Evolutionary conservation across 208 protist genomes (phyloP).

Genomic region (Acanthamoeba sp.): DNA sequence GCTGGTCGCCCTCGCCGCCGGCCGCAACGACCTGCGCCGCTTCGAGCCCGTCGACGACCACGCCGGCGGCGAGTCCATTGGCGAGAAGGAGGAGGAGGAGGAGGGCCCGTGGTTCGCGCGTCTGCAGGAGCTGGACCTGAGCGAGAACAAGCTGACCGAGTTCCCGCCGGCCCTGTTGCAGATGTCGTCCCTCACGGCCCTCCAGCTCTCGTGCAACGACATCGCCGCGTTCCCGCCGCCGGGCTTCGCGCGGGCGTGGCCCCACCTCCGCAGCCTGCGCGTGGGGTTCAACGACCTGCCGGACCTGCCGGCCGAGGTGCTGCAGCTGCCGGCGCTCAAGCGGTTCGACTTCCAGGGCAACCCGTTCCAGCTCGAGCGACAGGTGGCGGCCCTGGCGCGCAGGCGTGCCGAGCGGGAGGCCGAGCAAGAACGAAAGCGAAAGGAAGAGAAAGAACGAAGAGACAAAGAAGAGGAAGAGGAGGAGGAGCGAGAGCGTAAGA

Average conservation of each 20-base stretch:
- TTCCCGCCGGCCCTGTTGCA: not conserved
- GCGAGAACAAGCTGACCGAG: constrained; percentile 52
- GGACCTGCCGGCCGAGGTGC: not conserved
- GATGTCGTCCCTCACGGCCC: not conserved
- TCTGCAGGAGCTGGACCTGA: constrained; percentile 46
- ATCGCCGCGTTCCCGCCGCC: not conserved
- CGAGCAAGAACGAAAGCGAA: not conserved
- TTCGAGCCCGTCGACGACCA: not conserved
- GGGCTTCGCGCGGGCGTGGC: not conserved
- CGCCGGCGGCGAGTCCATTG: not conserved
- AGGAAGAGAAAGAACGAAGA: not conserved
- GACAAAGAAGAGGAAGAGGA: not conserved
- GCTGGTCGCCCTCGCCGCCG: not conserved
- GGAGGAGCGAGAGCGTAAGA: not conserved
- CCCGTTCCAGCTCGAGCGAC: not conserved
- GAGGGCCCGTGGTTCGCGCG: not conserved
- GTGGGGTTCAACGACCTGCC: not conserved
- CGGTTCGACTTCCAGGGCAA: constrained; percentile 18
- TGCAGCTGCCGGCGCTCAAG: not conserved
- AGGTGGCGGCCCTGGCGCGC: not conserved
- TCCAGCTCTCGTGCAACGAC: constrained; percentile 24
- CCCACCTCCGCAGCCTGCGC: not conserved
- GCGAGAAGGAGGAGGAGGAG: not conserved
- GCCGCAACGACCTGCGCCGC: not conserved
- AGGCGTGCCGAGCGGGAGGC: not conserved